phyloP scores from a whole-genome alignment of 768 basidiomycete genomes.

The Podaxis pistillaris region DNA sequence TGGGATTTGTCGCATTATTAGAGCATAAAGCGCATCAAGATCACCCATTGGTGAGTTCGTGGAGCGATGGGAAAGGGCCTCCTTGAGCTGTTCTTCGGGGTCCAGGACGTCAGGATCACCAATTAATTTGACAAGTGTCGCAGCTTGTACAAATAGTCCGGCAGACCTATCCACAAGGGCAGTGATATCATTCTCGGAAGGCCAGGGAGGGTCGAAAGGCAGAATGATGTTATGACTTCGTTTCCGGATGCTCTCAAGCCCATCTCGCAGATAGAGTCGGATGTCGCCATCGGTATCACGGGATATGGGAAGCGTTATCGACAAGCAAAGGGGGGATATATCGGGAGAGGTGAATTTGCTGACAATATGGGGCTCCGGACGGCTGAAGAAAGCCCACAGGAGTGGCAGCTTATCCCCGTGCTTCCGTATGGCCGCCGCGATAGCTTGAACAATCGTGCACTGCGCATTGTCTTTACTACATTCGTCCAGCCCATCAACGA shows the following conservation, averaged over 20 bases:
- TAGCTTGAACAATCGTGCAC: neutral
- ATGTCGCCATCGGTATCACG: neutral
- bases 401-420: neutral
- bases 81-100: neutral
- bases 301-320: neutral
- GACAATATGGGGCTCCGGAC: constrained; percentile 1
- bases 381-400: constrained; percentile 5
- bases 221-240: neutral
- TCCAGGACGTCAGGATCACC: neutral
- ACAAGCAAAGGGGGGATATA: neutral
- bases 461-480: neutral
- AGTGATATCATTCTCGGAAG: neutral
- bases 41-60: neutral
- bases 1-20: neutral
- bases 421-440: neutral
- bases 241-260: neutral
- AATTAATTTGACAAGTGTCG: neutral
- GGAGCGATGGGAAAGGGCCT: neutral
- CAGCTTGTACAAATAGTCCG: neutral
- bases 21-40: neutral
- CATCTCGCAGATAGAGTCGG: neutral
- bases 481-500: constrained; percentile 5
- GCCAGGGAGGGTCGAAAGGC: neutral
- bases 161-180: neutral
- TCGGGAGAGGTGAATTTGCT: neutral